Evolutionary conservation across 352 stramenopile genomes (phyloP), one percentile per base, ranked within the genome.

Genomic region (Blastocystis sp.): DNA sequence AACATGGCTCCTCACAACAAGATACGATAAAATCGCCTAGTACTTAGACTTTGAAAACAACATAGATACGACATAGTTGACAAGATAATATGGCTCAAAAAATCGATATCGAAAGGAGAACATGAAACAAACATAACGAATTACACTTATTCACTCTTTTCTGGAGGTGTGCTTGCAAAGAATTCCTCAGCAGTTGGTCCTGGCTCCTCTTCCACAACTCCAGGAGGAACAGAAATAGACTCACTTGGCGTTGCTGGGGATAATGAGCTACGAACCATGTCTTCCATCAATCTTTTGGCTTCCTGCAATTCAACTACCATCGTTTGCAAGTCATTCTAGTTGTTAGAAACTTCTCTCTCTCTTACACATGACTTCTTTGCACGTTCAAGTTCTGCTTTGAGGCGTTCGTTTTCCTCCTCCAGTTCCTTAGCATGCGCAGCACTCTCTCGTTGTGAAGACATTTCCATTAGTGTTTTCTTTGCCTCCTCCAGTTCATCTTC

Each of bases 401-500:
- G 56, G 5, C 43, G n/a, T 11, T 59, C 18, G 11, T 66, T 84
- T 53, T 84, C 73, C 34, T 43, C 39, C 26, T 45, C 9, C 62
- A 45, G 15, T 15, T 43, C 20, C 29, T 73, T 41, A 9, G 47
- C 23, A 29, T 34, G 3, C 7, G 9, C 9, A 15, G 62, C 13
- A 8, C 26, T 37, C 20, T 61, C 45, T 50, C 41, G 18, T 34
- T 45, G 29, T 11, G n/a, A 34, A 6, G 54, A 47, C 39, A 55
- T n/a, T 37, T 84, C 45, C 9, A 61, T 26, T 45, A 84, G 20
- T 37, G 53, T 61, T 37, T 68, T 59, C 73, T 84, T 84, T 23
- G 53, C 43, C 50, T 64, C 43, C 18, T 84, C 73, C 73, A 84
- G 53, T 29, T 84, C 73, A 13, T 84, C 73, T n/a, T 84, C 73